These are phyloP conservation scores for Trichosporon ovoides DNA, from an alignment of 1,284 basidiomycete species.

Conservation along the genomic window DNA sequence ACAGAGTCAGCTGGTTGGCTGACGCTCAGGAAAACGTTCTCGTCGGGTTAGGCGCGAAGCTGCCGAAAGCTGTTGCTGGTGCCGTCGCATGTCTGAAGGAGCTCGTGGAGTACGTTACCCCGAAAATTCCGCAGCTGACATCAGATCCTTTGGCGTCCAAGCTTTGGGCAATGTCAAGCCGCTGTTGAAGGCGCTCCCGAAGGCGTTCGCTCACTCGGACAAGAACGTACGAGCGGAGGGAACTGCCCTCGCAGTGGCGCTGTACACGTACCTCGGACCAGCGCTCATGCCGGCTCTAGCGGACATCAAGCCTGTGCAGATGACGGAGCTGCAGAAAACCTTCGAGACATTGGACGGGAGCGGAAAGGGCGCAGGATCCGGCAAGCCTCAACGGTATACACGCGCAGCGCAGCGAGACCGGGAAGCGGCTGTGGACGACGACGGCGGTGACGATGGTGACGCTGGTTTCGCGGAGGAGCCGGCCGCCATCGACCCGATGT, in stretches of 20 bases:
- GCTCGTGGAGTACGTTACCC: conserved; percentile 56
- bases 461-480: conserved; percentile 46
- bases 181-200: conserved; percentile 79
- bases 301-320: conserved; percentile 97
- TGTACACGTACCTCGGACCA: conserved; percentile 86
- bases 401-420: conserved; percentile 70
- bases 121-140: not conserved
- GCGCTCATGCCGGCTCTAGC: conserved; percentile 79
- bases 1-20: conserved; percentile 8
- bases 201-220: conserved; percentile 92
- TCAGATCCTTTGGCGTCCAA: conserved; percentile 75
- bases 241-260: conserved; percentile 63
- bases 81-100: conserved; percentile 76
- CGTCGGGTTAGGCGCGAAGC: conserved; percentile 81
- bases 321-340: conserved; percentile 87
- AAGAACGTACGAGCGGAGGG: conserved; percentile 95
- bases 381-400: conserved; percentile 75
- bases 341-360: conserved; percentile 80
- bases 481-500: conserved; percentile 65
- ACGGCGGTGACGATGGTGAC: conserved; percentile 43
- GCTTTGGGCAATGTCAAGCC: conserved; percentile 67
- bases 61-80: conserved; percentile 88
- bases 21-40: conserved; percentile 66
- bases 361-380: conserved; percentile 71
- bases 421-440: conserved; percentile 53